These are phyloP conservation scores for Viola pubescens DNA, from an alignment of 441 rosid genomes.

Conservation along the genomic window DNA sequence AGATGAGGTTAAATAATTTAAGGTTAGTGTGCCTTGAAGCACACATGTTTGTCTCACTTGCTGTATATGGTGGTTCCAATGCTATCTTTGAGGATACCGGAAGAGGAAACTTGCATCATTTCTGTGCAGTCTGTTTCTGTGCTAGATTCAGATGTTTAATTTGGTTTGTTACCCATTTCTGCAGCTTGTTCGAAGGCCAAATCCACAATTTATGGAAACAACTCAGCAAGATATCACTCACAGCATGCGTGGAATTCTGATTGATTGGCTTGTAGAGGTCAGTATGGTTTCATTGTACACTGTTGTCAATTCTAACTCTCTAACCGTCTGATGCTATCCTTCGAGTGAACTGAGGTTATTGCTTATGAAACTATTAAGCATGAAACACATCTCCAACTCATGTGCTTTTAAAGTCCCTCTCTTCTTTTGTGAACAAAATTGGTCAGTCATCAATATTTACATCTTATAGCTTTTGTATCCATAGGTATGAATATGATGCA, in stretches of 20 bases:
- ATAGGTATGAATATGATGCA: too few species aligned
- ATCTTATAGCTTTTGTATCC: too few species aligned
- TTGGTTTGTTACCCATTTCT: constrained; percentile 15
- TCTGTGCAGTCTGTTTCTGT: background rate
- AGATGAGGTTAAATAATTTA: background rate
- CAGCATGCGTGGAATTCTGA: constrained; percentile 65
- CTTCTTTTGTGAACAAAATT: too few species aligned
- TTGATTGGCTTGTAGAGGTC: constrained; percentile 97
- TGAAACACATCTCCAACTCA: too few species aligned
- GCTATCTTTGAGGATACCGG: background rate
- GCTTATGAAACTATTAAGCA: too few species aligned
- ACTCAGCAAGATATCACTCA: constrained; percentile 68
- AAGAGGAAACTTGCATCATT: constrained; percentile 3
- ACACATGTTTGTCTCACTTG: constrained; percentile 3
- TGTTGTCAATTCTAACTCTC: too few species aligned
- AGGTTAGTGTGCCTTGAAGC: background rate
- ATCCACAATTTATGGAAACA: constrained; percentile 55
- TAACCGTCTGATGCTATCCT: too few species aligned
- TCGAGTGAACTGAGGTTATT: too few species aligned
- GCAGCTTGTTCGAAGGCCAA: constrained; percentile 64
- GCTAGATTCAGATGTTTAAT: constrained; percentile 9
- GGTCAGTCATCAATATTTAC: too few species aligned
- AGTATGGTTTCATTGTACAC: constrained; percentile 11
- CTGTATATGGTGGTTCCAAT: constrained; percentile 5
- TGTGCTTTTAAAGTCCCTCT: too few species aligned